Conservation (phyloP, 2,329 filamentous ascomycete species). For the Proliferodiscus dingleyae region DNA sequence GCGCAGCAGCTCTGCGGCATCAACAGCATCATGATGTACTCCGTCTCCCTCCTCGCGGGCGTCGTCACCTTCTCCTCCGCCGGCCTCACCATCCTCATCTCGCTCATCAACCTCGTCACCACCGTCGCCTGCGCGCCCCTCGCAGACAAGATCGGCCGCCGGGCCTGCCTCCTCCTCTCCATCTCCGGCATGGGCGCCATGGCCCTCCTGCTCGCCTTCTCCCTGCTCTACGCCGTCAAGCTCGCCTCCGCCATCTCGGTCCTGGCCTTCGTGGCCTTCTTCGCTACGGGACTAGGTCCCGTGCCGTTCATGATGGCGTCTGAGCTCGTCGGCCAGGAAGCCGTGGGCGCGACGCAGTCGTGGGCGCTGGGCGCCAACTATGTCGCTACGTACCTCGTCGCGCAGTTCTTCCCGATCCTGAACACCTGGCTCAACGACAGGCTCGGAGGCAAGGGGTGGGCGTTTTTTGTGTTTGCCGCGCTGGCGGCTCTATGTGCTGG, state of each 20-base stretch:
- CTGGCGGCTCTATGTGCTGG: conserved; percentile 63
- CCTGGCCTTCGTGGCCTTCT: conserved; percentile 80
- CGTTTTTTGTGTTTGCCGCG: conserved; percentile 86
- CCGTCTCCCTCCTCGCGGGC: conserved; percentile 78
- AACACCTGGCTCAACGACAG: conserved; percentile 64
- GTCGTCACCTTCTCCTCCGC: conserved; percentile 78
- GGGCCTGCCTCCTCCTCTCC: conserved; percentile 75
- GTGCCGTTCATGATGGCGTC: conserved; percentile 92
- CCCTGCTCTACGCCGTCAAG: conserved; percentile 69
- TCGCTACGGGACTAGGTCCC: conserved; percentile 84
- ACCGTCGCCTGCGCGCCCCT: conserved; percentile 79
- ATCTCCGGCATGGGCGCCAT: conserved; percentile 79
- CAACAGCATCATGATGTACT: conserved; percentile 99
- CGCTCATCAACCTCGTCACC: conserved; percentile 76
- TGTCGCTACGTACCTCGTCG: conserved; percentile 84
- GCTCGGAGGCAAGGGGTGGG: conserved; percentile 68
- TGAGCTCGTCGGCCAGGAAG: conserved; percentile 84
- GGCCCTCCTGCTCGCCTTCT: conserved; percentile 71
- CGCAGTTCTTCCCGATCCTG: conserved; percentile 88
- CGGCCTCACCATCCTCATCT: conserved; percentile 81
- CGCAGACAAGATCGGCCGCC: conserved; percentile 82
- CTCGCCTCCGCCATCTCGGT: conserved; percentile 76
- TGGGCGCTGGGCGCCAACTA: conserved; percentile 87
- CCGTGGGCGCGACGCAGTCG: conserved; percentile 85
- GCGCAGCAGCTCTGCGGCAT: conserved; percentile 90